phyloP scores from a whole-genome alignment of 2,329 filamentous ascomycete species.

The Colletotrichum agaves region DNA sequence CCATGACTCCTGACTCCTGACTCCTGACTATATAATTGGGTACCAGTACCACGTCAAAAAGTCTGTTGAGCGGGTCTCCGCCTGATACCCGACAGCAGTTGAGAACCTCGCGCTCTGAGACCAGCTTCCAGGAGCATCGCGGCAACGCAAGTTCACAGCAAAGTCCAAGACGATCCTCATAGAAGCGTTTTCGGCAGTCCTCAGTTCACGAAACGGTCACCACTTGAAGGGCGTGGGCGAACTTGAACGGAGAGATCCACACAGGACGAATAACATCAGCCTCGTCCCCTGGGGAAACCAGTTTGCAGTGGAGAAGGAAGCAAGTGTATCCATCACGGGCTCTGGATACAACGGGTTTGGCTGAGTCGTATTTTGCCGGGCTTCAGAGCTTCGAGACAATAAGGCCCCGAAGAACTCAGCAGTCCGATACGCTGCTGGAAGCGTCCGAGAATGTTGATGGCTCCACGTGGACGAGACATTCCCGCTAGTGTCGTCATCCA shows the following conservation, averaged over 20 bases:
- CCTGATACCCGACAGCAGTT: conserved; percentile 23
- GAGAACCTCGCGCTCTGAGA: conserved; percentile 12
- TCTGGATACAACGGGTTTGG: background rate
- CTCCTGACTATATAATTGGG: background rate
- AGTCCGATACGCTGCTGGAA: conserved; percentile 14
- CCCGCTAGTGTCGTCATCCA: conserved; percentile 34
- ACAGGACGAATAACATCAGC: background rate
- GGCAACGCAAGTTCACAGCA: conserved; percentile 6
- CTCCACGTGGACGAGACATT: conserved; percentile 14
- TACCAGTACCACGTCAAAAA: conserved; percentile 10
- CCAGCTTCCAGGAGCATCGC: conserved; percentile 20
- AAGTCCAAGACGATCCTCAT: background rate
- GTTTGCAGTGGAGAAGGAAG: conserved; percentile 2
- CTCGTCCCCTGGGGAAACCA: background rate
- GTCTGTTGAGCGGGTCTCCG: conserved; percentile 33
- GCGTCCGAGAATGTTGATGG: background rate
- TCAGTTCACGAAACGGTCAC: background rate
- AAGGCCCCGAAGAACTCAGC: background rate
- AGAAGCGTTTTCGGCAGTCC: background rate
- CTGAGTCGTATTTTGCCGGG: conserved; percentile 20
- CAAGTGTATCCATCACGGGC: background rate
- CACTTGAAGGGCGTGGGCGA: background rate
- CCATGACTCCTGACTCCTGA: too few relatives aligned
- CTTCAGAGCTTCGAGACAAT: conserved; percentile 5
- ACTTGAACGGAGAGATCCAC: background rate